Evolutionary conservation across 2,329 filamentous ascomycete species (phyloP).

Genomic region (Claviceps humidiphila): DNA sequence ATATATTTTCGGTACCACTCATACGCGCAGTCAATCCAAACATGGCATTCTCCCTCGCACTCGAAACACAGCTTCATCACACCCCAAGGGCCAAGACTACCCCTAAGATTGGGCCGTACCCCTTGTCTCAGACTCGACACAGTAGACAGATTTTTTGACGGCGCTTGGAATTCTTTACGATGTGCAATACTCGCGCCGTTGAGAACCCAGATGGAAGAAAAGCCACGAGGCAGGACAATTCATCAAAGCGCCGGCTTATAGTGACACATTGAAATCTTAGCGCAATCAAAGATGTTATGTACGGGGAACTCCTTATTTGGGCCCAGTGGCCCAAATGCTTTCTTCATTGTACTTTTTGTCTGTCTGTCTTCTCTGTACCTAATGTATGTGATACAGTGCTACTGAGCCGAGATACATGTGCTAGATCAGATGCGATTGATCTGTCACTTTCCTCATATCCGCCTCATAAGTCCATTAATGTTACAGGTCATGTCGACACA

Average conservation of each 20-base stretch:
- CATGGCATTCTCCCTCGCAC: background rate
- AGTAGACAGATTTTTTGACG: background rate
- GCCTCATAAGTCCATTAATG: background rate
- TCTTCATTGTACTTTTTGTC: background rate
- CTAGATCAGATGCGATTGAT: background rate
- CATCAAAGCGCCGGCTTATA: background rate
- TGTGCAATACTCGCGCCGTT: background rate
- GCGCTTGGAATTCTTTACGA: background rate
- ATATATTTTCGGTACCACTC: no score
- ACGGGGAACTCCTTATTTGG: background rate
- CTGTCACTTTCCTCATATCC: background rate
- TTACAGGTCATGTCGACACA: background rate
- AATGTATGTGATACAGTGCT: slow-evolving; percentile 1
- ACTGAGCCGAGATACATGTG: background rate
- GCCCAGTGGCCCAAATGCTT: background rate
- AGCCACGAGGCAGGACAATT: background rate
- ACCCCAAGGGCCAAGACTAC: background rate
- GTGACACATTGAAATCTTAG: background rate
- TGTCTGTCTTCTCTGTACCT: background rate
- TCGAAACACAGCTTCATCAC: background rate
- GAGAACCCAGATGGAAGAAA: background rate
- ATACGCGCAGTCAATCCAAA: background rate
- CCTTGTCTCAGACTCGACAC: background rate
- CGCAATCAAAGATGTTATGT: background rate
- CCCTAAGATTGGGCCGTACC: no score